These are phyloP conservation scores for Xylaria sp. DNA, from an alignment of 2,329 filamentous ascomycete genomes.

Conservation along the genomic window DNA sequence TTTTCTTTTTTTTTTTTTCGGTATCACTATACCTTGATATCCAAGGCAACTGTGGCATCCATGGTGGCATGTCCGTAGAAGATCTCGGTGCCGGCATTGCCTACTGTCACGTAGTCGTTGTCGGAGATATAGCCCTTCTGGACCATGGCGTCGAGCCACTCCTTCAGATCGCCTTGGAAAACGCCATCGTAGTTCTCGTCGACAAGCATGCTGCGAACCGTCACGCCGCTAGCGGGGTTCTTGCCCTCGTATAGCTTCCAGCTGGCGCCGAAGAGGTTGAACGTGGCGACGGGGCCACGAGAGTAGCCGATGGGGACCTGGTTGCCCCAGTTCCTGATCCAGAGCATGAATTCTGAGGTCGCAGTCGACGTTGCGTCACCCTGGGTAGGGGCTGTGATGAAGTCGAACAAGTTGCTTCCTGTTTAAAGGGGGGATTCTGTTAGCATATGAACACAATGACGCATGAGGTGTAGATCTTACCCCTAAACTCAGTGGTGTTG, in stretches of 20 bases:
- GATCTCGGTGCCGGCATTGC: slow-evolving; percentile 42
- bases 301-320: slow-evolving; percentile 43
- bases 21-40: slow-evolving; percentile 30
- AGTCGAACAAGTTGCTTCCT: slow-evolving; percentile 44
- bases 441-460: slow-evolving; percentile 12
- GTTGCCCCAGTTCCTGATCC: slow-evolving; percentile 41
- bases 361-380: slow-evolving; percentile 34
- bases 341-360: slow-evolving; percentile 44
- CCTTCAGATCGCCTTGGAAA: slow-evolving; percentile 42
- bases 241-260: slow-evolving; percentile 44
- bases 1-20: neutral
- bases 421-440: neutral
- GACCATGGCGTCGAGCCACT: slow-evolving; percentile 42
- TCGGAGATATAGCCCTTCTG: slow-evolving; percentile 37
- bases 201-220: slow-evolving; percentile 40
- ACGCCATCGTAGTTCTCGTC: slow-evolving; percentile 38
- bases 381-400: slow-evolving; percentile 38
- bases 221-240: slow-evolving; percentile 42
- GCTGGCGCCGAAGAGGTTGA: slow-evolving; percentile 40
- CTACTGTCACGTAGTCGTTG: slow-evolving; percentile 39
- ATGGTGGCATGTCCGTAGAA: slow-evolving; percentile 40
- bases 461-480: slow-evolving; percentile 23
- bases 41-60: slow-evolving; percentile 33
- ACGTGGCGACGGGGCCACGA: slow-evolving; percentile 38
- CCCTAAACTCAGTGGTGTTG: slow-evolving; percentile 35